Evolutionary conservation across 2,329 filamentous ascomycete species (phyloP).

Genomic region (Pseudomassariella vexata): DNA sequence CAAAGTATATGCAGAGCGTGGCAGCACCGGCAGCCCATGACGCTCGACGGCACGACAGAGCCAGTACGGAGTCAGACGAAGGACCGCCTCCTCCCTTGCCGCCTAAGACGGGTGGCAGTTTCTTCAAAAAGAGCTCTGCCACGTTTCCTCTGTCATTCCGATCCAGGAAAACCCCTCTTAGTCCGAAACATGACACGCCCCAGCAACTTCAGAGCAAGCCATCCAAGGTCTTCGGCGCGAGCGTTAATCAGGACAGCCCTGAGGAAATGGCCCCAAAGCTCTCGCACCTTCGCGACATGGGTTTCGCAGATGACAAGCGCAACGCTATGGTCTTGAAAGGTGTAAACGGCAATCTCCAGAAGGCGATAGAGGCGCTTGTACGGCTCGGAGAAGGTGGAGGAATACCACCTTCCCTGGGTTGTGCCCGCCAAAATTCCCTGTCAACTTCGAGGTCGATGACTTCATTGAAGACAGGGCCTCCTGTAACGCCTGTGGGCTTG

Average conservation of each 20-base stretch:
- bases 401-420: conserved; percentile 32
- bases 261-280: conserved; percentile 73
- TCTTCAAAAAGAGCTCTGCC: conserved; percentile 55
- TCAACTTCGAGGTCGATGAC: conserved; percentile 49
- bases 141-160: conserved; percentile 60
- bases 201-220: conserved; percentile 52
- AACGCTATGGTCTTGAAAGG: conserved; percentile 79
- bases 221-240: conserved; percentile 64
- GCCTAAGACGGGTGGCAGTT: conserved; percentile 58
- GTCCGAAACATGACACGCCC: conserved; percentile 28
- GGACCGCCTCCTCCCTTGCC: conserved; percentile 55
- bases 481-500: conserved; percentile 22
- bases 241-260: conserved; percentile 46
- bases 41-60: conserved; percentile 32
- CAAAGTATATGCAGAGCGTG: conserved; percentile 83
- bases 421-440: conserved; percentile 38
- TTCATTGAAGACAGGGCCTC: too few species aligned
- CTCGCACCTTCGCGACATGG: conserved; percentile 77
- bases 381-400: conserved; percentile 69
- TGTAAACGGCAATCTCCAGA: conserved; percentile 78
- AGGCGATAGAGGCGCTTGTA: conserved; percentile 77
- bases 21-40: conserved; percentile 26
- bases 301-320: conserved; percentile 76
- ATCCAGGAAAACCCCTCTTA: conserved; percentile 56
- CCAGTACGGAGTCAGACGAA: conserved; percentile 49